Evolutionary conservation across 305 asterid genomes (phyloP).

Genomic region (Fraxinus greggii): DNA sequence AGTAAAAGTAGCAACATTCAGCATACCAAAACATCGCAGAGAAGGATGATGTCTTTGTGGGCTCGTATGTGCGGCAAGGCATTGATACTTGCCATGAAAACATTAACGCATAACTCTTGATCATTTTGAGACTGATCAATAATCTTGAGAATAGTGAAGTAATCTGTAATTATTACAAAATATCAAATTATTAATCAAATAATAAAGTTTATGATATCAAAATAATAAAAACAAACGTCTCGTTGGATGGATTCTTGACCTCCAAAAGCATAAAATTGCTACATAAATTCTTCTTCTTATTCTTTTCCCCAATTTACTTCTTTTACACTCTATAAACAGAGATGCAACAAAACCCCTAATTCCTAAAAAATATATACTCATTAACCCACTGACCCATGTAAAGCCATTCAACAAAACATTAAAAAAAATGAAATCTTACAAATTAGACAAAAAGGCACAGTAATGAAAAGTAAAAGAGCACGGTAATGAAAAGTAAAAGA

Average conservation of each 20-base stretch:
- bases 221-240: background rate
- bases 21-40: constrained; percentile 22
- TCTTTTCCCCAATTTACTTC: background rate
- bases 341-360: background rate
- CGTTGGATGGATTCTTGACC: background rate
- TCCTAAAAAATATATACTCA: background rate
- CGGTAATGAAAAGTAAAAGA: background rate
- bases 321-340: background rate
- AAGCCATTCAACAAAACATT: background rate
- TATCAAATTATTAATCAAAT: background rate
- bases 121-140: constrained; percentile 23
- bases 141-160: constrained; percentile 25
- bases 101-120: constrained; percentile 15
- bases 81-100: constrained; percentile 17
- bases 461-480: background rate
- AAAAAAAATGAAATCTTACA: background rate
- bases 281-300: background rate
- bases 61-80: constrained; percentile 19
- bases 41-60: constrained; percentile 29
- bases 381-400: background rate
- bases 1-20: background rate
- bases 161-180: constrained; percentile 14
- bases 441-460: background rate
- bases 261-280: background rate
- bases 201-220: background rate